A percentile compares a stretch with the other conserved stretches of the same genome.
Conservation (phyloP, 140 eudicot species). For the Senecio squalidus region DNA sequence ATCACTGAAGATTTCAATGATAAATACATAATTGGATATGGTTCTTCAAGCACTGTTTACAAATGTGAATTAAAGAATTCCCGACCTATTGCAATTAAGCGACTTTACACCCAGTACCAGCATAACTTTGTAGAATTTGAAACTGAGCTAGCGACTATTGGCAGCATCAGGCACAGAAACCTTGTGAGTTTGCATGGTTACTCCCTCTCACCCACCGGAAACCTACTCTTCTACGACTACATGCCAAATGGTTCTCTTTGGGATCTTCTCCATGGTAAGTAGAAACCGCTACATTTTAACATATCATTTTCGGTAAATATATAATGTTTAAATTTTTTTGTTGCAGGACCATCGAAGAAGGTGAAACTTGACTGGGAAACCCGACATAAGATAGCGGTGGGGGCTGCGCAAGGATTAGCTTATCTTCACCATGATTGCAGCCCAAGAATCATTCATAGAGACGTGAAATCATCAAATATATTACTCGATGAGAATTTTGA, state of each 20-base stretch:
- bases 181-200: constrained; percentile 89
- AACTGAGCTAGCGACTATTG: constrained; percentile 72
- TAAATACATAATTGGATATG: constrained; percentile 72
- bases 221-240: constrained; percentile 84
- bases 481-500: constrained; percentile 78
- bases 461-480: constrained; percentile 83
- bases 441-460: constrained; percentile 82
- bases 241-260: constrained; percentile 97
- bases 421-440: constrained; percentile 92
- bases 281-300: too few relatives aligned
- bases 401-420: constrained; percentile 91
- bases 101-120: constrained; percentile 62
- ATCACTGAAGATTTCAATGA: constrained; percentile 74
- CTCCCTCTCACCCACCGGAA: constrained; percentile 69
- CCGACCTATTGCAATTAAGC: constrained; percentile 91
- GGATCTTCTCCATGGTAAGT: constrained; percentile 94
- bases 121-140: constrained; percentile 68
- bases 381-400: constrained; percentile 77
- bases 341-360: constrained; percentile 69
- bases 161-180: constrained; percentile 84
- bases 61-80: constrained; percentile 67
- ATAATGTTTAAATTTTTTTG: neutral
- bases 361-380: constrained; percentile 92
- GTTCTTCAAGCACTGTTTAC: constrained; percentile 92
- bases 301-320: too few relatives aligned